A percentile compares a stretch with the other conserved stretches of the same genome.
phyloP scores from a whole-genome alignment of 2,329 filamentous ascomycete genomes.

The Aspergillus sergii region DNA sequence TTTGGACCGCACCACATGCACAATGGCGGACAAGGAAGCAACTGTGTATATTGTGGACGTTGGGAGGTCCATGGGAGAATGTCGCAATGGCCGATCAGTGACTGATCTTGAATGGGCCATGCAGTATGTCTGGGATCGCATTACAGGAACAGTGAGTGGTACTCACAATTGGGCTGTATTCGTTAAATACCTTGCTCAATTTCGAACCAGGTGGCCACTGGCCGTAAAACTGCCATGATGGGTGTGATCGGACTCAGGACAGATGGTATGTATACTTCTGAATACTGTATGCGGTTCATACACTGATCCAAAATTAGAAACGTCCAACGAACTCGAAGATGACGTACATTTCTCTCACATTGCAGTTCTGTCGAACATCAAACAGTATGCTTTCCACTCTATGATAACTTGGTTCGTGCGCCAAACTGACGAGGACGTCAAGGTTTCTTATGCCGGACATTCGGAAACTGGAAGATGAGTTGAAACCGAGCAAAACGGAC shows the following conservation, averaged over 20 bases:
- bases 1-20: constrained; percentile 22
- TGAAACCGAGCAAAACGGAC: constrained; percentile 69
- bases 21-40: constrained; percentile 90
- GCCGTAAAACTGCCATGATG: constrained; percentile 71
- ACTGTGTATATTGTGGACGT: constrained; percentile 91
- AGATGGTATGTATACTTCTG: constrained; percentile 54
- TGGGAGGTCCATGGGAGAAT: constrained; percentile 78
- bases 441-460: constrained; percentile 70
- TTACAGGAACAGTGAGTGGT: constrained; percentile 68
- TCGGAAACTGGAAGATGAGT: constrained; percentile 61
- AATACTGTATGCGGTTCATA: constrained; percentile 6
- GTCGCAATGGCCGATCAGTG: constrained; percentile 69
- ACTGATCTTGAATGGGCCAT: constrained; percentile 87
- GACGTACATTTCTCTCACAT: constrained; percentile 81
- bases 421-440: constrained; percentile 1
- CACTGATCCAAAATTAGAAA: constrained; percentile 48
- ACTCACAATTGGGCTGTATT: neutral
- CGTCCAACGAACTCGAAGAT: constrained; percentile 66
- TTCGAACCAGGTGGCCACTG: constrained; percentile 56
- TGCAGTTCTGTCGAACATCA: constrained; percentile 65
- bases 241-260: constrained; percentile 85
- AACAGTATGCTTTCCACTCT: constrained; percentile 62
- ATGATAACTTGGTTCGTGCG: neutral
- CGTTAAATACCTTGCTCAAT: neutral
- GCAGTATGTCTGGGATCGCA: constrained; percentile 93